phyloP scores from a whole-genome alignment of 352 stramenopile species.

The Phytophthora pistaciae region DNA sequence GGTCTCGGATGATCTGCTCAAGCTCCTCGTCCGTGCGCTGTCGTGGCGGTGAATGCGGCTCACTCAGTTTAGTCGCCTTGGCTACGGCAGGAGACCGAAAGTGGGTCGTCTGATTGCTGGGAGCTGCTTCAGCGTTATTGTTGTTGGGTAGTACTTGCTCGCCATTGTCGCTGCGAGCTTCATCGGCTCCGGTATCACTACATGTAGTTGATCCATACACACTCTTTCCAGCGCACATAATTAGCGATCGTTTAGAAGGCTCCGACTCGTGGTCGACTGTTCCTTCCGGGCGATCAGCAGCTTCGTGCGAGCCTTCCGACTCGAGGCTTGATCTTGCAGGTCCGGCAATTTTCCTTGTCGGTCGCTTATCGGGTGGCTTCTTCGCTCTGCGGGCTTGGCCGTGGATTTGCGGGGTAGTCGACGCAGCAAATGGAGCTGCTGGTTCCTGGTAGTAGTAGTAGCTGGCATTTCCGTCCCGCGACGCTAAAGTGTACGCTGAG shows the following conservation, averaged over 20 bases:
- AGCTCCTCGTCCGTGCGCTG: constrained; percentile 65
- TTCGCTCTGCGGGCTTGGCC: constrained; percentile 14
- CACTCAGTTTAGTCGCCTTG: constrained; percentile 5
- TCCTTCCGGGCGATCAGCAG: neutral
- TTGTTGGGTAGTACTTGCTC: neutral
- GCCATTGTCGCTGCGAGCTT: constrained; percentile 12
- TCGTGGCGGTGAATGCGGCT: constrained; percentile 4
- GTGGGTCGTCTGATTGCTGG: constrained; percentile 5
- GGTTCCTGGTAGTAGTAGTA: constrained; percentile 40
- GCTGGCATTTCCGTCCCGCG: constrained; percentile 24
- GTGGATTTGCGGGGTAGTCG: neutral
- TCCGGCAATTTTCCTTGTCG: constrained; percentile 4
- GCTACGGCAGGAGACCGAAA: neutral
- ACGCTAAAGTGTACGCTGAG: constrained; percentile 24
- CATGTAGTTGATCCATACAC: constrained; percentile 11
- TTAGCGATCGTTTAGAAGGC: constrained; percentile 10
- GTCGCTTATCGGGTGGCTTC: constrained; percentile 26
- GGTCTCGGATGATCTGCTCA: constrained; percentile 72
- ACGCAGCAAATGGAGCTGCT: constrained; percentile 1
- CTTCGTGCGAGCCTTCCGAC: neutral
- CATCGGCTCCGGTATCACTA: neutral
- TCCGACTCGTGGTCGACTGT: neutral
- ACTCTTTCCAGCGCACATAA: constrained; percentile 37
- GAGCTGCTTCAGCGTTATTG: neutral
- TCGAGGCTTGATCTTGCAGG: constrained; percentile 1